A percentile compares a stretch with the other conserved stretches of the same genome.
Conservation (phyloP, 2,329 filamentous ascomycete species). For the Aspergillus novoparasiticus region DNA sequence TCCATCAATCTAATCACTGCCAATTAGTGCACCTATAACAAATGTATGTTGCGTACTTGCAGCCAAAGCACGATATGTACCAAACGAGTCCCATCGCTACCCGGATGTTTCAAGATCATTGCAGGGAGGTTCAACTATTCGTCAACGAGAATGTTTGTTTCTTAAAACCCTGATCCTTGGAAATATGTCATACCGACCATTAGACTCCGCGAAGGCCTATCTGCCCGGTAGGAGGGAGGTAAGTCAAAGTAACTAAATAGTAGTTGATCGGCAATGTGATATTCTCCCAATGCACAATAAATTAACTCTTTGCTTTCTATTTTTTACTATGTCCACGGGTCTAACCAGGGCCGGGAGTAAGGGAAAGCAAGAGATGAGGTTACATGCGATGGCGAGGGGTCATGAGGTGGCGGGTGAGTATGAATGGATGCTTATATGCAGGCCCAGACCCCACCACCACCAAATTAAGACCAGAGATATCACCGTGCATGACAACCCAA, state of each 20-base stretch:
- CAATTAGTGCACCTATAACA: too few species aligned
- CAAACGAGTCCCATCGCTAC: slow-evolving; percentile 15
- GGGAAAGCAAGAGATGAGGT: slow-evolving; percentile 23
- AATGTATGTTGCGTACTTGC: too few species aligned
- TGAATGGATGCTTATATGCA: slow-evolving; percentile 1
- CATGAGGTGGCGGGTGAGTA: not conserved
- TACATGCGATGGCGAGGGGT: slow-evolving; percentile 9
- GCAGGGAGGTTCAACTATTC: slow-evolving; percentile 27
- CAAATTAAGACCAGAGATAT: not conserved
- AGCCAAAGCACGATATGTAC: not conserved
- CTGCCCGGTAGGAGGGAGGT: too few species aligned
- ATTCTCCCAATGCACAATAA: not conserved
- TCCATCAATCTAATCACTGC: too few species aligned
- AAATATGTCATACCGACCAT: not conserved
- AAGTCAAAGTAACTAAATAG: not conserved
- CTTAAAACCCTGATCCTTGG: not conserved
- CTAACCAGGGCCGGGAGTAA: slow-evolving; percentile 1
- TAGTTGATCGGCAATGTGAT: not conserved
- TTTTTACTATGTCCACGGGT: not conserved
- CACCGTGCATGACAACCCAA: slow-evolving; percentile 4
- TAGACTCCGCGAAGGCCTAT: too few species aligned
- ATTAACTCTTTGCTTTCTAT: not conserved
- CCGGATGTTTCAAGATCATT: slow-evolving; percentile 32
- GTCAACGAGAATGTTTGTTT: not conserved
- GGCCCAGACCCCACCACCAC: not conserved